Evolutionary conservation across 495 filamentous ascomycete genomes (phyloP).

Genomic region (Polyplosphaeria fusca): DNA sequence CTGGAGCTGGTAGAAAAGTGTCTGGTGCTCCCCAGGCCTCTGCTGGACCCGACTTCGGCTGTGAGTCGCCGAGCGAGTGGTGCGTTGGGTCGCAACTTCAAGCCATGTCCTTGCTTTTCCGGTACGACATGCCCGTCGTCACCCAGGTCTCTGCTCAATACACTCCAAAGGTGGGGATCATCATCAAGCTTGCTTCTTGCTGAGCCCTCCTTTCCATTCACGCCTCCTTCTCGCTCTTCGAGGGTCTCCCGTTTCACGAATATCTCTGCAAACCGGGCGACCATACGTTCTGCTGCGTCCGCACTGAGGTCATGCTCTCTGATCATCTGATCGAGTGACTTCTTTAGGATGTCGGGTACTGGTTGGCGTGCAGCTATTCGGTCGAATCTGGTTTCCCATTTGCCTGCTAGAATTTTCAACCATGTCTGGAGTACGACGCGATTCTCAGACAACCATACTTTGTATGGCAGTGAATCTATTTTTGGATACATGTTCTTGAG

Average conservation of each 20-base stretch:
- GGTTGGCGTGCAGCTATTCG: not conserved
- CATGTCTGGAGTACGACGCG: slow-evolving; percentile 7
- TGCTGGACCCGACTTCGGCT: no score
- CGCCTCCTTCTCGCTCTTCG: no score
- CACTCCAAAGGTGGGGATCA: slow-evolving; percentile 13
- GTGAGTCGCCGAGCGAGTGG: no score
- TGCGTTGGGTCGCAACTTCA: not conserved
- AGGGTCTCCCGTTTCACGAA: slow-evolving; percentile 1
- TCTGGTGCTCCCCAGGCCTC: not conserved
- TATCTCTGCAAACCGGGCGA: slow-evolving; percentile 3
- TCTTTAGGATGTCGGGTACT: slow-evolving; percentile 1
- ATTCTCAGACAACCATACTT: slow-evolving; percentile 15
- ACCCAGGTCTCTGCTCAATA: slow-evolving; percentile 10
- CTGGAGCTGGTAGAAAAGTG: not conserved
- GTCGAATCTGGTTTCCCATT: slow-evolving; percentile 23
- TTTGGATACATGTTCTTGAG: slow-evolving; percentile 16
- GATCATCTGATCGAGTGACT: slow-evolving; percentile 22
- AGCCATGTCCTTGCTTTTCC: no score
- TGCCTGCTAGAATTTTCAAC: slow-evolving; percentile 16
- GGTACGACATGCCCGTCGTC: slow-evolving; percentile 2
- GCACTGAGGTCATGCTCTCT: slow-evolving; percentile 7
- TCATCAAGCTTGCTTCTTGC: slow-evolving; percentile 1
- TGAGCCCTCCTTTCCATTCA: no score
- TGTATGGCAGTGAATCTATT: slow-evolving; percentile 19
- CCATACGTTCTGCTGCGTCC: slow-evolving; percentile 16